Base-by-base conservation (phyloP, 202 grass and related monocot genomes). In the Schoenoplectus triqueter region DNA sequence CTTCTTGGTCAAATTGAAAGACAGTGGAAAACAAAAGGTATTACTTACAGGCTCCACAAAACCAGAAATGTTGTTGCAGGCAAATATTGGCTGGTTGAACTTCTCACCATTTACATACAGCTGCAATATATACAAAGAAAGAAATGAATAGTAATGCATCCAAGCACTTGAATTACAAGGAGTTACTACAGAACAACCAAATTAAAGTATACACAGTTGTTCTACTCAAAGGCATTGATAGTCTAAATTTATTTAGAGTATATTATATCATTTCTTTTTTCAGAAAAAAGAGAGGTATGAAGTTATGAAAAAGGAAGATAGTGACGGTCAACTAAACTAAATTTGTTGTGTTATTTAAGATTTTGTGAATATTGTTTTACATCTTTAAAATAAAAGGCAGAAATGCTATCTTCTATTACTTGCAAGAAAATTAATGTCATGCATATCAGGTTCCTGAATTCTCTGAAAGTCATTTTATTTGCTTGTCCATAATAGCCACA, bases 1-100 rank as follows among this genome's bases (percentile, higher is more conserved):
- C 7, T 31, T 6, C 14, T 31, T 51, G 55, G 80, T 18, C 21
- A 52, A 52, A 57, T 44, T 21, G 21, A 83, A 55, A 50, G n/a
- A 3, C 66, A 47, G 39, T 6, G 18, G 21, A 11, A 76, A 3
- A 85, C 47, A 56, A 5, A 18, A 14, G 40, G 55, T 51, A 42
- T 64, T 68, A 94, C 92, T 92, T 90, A 97, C 95, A 18, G 95
- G 95, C 41, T 97, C 92, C 20, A 97, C 92, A 15, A 52, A 95
- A 74, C 95, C 95, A 68, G 92, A 92, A 15, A 97, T 95, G 85
- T 97, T 97, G 84, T 97, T 95, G 83, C 95, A 97, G 48, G 88
- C 83, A 70, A 97, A 97, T 89, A 97, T 95, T 62, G 95, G 95
- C 31, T 97, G 95, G 4, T 93, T 97, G 74, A 97, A 97, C 79